Conservation (phyloP, 345 rosid species). For the Durio zibethinus region DNA sequence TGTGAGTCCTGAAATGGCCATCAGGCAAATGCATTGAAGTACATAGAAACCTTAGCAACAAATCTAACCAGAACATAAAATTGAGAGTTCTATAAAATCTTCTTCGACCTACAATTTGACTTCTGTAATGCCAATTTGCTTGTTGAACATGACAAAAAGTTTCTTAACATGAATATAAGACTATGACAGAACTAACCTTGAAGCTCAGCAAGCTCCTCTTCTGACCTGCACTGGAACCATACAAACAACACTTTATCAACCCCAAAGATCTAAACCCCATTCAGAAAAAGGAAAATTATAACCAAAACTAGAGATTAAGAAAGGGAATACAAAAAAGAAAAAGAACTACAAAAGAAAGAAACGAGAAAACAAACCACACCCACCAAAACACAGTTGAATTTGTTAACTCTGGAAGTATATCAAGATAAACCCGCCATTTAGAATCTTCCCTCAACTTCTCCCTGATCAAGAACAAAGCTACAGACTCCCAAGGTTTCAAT, state of each 20-base stretch:
- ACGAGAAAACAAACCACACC: constrained; percentile 32
- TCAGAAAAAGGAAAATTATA: neutral
- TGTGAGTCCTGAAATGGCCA: neutral
- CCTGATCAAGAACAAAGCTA: constrained; percentile 73
- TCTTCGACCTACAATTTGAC: neutral
- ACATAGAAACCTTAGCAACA: neutral
- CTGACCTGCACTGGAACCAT: constrained; percentile 95
- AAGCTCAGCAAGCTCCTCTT: constrained; percentile 86
- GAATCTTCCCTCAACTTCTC: constrained; percentile 68
- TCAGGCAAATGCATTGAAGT: neutral
- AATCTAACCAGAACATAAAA: neutral
- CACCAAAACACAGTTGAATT: constrained; percentile 89
- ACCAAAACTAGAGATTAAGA: neutral
- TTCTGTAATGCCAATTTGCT: neutral
- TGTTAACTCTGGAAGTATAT: constrained; percentile 68
- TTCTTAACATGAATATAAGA: neutral
- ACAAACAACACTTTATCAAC: constrained; percentile 33
- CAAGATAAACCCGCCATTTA: constrained; percentile 70
- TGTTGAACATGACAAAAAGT: neutral
- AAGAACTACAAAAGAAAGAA: neutral
- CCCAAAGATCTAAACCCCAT: constrained; percentile 22
- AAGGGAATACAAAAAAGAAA: neutral
- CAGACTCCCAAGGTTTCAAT: constrained; percentile 84
- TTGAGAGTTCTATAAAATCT: neutral
- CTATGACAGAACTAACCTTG: constrained; percentile 47